These are phyloP conservation scores for Dictyostelium purpureum DNA, from an alignment of 78 protist genomes.

Conservation along the genomic window DNA sequence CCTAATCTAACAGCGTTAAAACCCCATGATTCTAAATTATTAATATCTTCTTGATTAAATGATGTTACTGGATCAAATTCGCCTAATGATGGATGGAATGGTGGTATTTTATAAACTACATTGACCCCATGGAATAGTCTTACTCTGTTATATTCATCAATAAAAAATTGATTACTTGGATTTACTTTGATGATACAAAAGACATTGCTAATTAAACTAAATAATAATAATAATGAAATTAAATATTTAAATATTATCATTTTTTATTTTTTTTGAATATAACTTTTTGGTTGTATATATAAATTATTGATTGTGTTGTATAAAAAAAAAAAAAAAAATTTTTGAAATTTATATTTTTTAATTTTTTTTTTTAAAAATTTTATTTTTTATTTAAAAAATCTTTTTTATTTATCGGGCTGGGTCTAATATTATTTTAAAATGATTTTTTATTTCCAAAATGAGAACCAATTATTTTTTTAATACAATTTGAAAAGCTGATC, in stretches of 20 bases:
- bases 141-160: conserved; percentile 80
- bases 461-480: no score
- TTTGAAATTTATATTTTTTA: no score
- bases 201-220: background rate
- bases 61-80: conserved; percentile 64
- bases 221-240: background rate
- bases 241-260: no score
- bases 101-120: conserved; percentile 86
- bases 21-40: conserved; percentile 75
- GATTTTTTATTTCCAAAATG: no score
- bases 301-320: no score
- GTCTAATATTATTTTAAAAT: no score
- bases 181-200: conserved; percentile 36
- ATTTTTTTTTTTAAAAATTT: no score
- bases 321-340: no score
- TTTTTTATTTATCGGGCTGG: no score
- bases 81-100: conserved; percentile 77
- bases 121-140: conserved; percentile 92
- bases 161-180: conserved; percentile 11
- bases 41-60: conserved; percentile 41
- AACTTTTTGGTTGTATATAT: no score
- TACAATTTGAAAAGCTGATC: no score
- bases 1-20: conserved; percentile 87
- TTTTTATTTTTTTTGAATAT: background rate
- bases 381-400: no score